These are phyloP conservation scores for Yamadazyma kitorensis DNA, from an alignment of 805 yeast species.

Conservation along the genomic window DNA sequence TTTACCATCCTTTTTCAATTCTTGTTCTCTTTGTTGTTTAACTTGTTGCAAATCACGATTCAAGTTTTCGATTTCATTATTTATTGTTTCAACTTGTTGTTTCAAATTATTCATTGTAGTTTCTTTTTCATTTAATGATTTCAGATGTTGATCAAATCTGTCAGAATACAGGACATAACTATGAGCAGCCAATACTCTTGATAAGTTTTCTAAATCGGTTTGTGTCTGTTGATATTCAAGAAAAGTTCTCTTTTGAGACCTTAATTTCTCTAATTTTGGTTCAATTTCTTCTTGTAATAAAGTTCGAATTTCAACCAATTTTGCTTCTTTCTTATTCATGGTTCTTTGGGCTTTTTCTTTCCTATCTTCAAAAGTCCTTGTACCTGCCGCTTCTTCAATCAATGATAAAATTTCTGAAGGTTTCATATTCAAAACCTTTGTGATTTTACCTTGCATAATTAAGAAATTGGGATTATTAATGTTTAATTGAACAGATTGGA, in stretches of 20 bases:
- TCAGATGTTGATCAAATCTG: slow-evolving; percentile 43
- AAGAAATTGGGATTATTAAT: slow-evolving; percentile 96
- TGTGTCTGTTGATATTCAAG: slow-evolving; percentile 85
- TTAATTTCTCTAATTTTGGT: slow-evolving; percentile 80
- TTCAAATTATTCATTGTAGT: slow-evolving; percentile 39
- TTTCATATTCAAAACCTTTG: slow-evolving; percentile 95
- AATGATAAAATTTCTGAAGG: slow-evolving; percentile 85
- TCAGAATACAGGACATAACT: slow-evolving; percentile 51
- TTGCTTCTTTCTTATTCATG: slow-evolving; percentile 86
- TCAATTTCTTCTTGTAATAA: slow-evolving; percentile 84
- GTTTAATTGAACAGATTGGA: slow-evolving; percentile 92
- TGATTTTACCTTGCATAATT: slow-evolving; percentile 98
- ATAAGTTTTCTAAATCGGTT: slow-evolving; percentile 70
- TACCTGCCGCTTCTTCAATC: slow-evolving; percentile 98
- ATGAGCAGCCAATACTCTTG: slow-evolving; percentile 74
- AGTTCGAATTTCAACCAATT: slow-evolving; percentile 71
- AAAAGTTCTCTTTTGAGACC: slow-evolving; percentile 78
- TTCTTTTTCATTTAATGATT: slow-evolving; percentile 41
- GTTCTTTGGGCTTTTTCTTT: slow-evolving; percentile 89
- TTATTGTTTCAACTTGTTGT: slow-evolving; percentile 43
- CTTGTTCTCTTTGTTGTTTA: slow-evolving; percentile 52
- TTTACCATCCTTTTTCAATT: slow-evolving; percentile 57
- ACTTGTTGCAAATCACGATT: slow-evolving; percentile 58
- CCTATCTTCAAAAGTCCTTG: slow-evolving; percentile 91
- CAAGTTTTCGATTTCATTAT: slow-evolving; percentile 55